Evolutionary conservation across 805 yeast genomes (phyloP).

Genomic region (Starmera pachycereana): DNA sequence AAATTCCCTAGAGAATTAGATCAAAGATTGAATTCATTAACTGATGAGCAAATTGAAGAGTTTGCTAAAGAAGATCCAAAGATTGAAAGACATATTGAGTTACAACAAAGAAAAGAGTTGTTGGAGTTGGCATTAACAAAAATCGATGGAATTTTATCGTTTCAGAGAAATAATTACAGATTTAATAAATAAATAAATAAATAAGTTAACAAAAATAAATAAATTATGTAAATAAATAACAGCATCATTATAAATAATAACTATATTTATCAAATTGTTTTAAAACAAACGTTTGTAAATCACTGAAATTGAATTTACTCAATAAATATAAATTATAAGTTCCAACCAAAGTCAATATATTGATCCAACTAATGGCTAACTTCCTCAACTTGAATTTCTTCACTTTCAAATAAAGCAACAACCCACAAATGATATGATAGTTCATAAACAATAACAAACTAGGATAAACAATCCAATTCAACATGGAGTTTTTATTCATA

Average conservation of each 20-base stretch:
- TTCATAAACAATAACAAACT: slow-evolving; percentile 27
- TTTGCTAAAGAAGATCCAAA: slow-evolving; percentile 94
- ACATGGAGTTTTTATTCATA: slow-evolving; percentile 17
- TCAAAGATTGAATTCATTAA: slow-evolving; percentile 52
- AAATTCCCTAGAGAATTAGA: slow-evolving; percentile 94
- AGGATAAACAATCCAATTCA: slow-evolving; percentile 23
- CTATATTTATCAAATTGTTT: slow-evolving; percentile 12
- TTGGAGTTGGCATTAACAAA: slow-evolving; percentile 75
- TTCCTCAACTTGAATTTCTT: slow-evolving; percentile 30
- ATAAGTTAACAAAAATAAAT: not conserved
- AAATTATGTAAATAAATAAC: not conserved
- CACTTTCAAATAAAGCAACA: slow-evolving; percentile 33
- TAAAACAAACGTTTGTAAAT: slow-evolving; percentile 7
- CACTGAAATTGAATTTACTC: slow-evolving; percentile 1
- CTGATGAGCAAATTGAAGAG: slow-evolving; percentile 68
- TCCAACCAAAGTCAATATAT: slow-evolving; percentile 25
- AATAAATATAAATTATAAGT: slow-evolving; percentile 23
- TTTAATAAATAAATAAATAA: no score
- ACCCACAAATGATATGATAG: slow-evolving; percentile 49
- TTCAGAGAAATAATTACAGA: slow-evolving; percentile 17
- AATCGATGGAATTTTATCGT: slow-evolving; percentile 50
- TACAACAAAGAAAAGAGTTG: slow-evolving; percentile 87
- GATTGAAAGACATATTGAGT: slow-evolving; percentile 79
- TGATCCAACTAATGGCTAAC: slow-evolving; percentile 33
- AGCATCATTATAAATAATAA: slow-evolving; percentile 5